These are phyloP conservation scores for Leptographium radiaticola DNA, from an alignment of 2,329 filamentous ascomycete genomes.

Conservation along the genomic window DNA sequence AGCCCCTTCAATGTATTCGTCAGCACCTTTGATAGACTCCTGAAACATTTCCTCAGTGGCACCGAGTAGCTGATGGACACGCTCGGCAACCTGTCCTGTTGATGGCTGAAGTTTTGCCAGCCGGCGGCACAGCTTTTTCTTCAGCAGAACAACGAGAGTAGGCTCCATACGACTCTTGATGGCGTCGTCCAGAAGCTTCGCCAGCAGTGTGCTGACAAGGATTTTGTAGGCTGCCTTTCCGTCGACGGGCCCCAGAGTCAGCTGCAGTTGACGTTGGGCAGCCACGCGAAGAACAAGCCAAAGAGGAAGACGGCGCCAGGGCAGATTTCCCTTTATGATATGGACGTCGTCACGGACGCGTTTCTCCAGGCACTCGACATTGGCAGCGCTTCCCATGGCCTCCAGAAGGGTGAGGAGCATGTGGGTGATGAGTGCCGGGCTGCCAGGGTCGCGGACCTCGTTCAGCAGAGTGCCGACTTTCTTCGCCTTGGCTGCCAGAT, in stretches of 20 bases:
- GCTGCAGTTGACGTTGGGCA: conserved; percentile 36
- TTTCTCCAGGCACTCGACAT: conserved; percentile 34
- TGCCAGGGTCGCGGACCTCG: conserved; percentile 44
- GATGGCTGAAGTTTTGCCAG: conserved; percentile 40
- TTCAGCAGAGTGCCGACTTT: conserved; percentile 36
- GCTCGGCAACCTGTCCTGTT: accelerated
- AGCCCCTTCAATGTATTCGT: conserved; percentile 16
- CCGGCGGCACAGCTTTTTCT: conserved; percentile 41
- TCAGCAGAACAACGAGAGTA: conserved; percentile 21
- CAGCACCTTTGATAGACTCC: conserved; percentile 12
- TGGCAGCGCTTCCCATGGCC: conserved; percentile 29
- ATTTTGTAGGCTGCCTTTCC: conserved; percentile 44
- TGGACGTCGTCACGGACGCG: conserved; percentile 50
- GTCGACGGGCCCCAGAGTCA: conserved; percentile 22
- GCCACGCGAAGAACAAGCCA: conserved; percentile 51
- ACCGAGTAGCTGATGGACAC: neutral
- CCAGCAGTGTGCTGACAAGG: conserved; percentile 35
- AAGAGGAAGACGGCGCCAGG: conserved; percentile 49
- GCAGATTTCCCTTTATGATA: conserved; percentile 30
- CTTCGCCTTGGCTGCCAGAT: conserved; percentile 29
- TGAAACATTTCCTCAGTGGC: neutral
- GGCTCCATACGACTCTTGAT: conserved; percentile 12
- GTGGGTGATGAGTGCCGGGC: conserved; percentile 44
- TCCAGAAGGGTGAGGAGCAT: conserved; percentile 48
- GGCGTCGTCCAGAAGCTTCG: conserved; percentile 30